Percentiles rank a stretch among this genome's conserved stretches.
Evolutionary conservation across 768 basidiomycete genomes (phyloP).

Genomic region (Mycena epipterygia): DNA sequence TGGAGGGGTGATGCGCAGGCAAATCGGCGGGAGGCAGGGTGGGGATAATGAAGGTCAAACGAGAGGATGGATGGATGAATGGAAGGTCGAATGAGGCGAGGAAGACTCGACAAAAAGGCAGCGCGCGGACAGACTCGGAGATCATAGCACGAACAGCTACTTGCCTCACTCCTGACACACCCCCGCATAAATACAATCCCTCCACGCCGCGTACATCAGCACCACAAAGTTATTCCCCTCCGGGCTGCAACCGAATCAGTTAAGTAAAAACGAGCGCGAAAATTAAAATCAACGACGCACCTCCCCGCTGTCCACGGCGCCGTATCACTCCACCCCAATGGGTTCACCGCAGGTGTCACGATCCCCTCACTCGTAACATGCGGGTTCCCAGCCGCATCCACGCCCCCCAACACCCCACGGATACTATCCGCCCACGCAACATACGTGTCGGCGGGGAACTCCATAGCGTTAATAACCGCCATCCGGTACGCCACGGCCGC

Average conservation of each 20-base stretch:
- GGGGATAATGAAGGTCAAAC: no score
- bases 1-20: no score
- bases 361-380: conserved; percentile 48
- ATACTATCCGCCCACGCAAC: conserved; percentile 43
- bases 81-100: no score
- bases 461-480: conserved; percentile 36
- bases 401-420: conserved; percentile 34
- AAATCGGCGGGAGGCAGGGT: no score
- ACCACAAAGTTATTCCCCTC: conserved; percentile 59
- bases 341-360: conserved; percentile 55
- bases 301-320: conserved; percentile 52
- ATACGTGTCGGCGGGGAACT: conserved; percentile 39
- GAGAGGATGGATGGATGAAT: no score
- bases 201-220: no score
- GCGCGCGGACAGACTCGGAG: no score
- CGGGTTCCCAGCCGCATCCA: not conserved
- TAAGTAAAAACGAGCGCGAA: not conserved
- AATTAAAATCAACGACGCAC: not conserved
- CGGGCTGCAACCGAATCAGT: conserved; percentile 36
- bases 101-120: no score
- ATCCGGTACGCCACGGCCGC: conserved; percentile 55
- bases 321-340: conserved; percentile 53
- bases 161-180: conserved; percentile 18
- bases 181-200: conserved; percentile 51
- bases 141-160: no score